Evolutionary conservation across 345 rosid genomes (phyloP), one percentile per base, ranked within the genome.

Genomic region (Camelina laxa): DNA sequence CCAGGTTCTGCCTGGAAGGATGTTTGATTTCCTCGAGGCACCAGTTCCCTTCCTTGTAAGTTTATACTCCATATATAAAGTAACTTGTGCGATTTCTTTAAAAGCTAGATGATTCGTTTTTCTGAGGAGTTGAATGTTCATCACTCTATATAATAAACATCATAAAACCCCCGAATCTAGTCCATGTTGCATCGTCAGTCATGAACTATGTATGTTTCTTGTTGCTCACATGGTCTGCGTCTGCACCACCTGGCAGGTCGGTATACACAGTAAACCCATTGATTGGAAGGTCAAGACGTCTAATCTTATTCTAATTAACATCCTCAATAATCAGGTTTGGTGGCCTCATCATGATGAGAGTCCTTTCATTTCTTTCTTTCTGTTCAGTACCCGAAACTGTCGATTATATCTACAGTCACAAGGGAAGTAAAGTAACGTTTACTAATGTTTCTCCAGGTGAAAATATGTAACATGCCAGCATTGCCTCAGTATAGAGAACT

Each of bases 41-140:
- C 99, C 99, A 4, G 99, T 95, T 86, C 99, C 99, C 9, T 95
- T 87, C 81, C 81, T 95, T 56, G 99, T 95, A 82, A 87, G 99
- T 86, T 74, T 66, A 20, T 17, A 47, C 27, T 70, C 38, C 51
- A 33, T 64, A 31, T 64, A 10, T 49, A 56, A 71, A 72, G 58
- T 59, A 49, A 41, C 64, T n/a, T 0, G 14, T 11, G 47, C 3
- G 11, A 4, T 63, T 54, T 56, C 48, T 31, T 71, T 14, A 1
- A 9, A 36, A 57, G n/a, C 51, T 47, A 70, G 61, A 55, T 70
- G 59, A 57, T 27, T 17, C 36, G 47, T 45, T 69, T 42, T 62
- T 55, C 55, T 0, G 62, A 39, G 69, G 77, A 64, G 30, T 56
- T 45, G n/a, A 56, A 56, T 74, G 47, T 44, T 39, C 41, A 69